A percentile compares a stretch with the other conserved stretches of the same genome.
Conservation (phyloP, 495 filamentous ascomycete genomes). For the Podospora pseudopauciseta region DNA sequence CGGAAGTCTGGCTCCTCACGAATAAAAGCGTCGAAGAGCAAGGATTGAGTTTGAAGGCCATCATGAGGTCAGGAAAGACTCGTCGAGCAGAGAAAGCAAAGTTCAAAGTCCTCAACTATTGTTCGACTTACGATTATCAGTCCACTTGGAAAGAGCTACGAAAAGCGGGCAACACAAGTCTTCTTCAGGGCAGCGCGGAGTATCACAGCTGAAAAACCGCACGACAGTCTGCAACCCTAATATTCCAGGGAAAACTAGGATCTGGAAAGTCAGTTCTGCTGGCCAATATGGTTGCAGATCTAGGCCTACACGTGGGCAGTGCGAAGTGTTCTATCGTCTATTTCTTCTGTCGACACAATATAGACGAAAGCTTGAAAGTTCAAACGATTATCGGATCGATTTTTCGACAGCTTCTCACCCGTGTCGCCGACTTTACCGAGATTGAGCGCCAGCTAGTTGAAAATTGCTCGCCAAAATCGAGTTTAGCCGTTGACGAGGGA, state of each 20-base stretch:
- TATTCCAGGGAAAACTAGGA: constrained; percentile 41
- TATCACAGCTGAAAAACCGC: constrained; percentile 39
- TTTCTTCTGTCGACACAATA: constrained; percentile 46
- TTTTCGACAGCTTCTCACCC: constrained; percentile 37
- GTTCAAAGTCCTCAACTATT: constrained; percentile 35
- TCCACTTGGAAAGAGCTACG: constrained; percentile 43
- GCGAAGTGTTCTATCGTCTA: constrained; percentile 30
- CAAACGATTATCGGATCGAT: constrained; percentile 39
- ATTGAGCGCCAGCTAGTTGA: constrained; percentile 19
- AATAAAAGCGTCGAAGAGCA: constrained; percentile 34
- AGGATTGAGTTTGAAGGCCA: constrained; percentile 29
- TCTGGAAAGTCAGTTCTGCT: constrained; percentile 43
- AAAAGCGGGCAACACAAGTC: constrained; percentile 37
- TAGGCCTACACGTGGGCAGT: constrained; percentile 29
- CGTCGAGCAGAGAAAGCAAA: constrained; percentile 30
- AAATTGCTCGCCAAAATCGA: constrained; percentile 9
- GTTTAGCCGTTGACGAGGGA: constrained; percentile 5
- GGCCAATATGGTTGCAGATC: constrained; percentile 44
- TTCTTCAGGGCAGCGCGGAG: constrained; percentile 27
- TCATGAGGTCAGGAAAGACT: constrained; percentile 26
- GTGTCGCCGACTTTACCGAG: constrained; percentile 19
- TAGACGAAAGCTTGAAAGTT: constrained; percentile 37
- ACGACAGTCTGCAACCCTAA: constrained; percentile 27
- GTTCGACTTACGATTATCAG: constrained; percentile 41
- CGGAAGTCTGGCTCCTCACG: constrained; percentile 35